Conservation (phyloP, 331 rosid genomes). For the Stylosanthes scabra region DNA sequence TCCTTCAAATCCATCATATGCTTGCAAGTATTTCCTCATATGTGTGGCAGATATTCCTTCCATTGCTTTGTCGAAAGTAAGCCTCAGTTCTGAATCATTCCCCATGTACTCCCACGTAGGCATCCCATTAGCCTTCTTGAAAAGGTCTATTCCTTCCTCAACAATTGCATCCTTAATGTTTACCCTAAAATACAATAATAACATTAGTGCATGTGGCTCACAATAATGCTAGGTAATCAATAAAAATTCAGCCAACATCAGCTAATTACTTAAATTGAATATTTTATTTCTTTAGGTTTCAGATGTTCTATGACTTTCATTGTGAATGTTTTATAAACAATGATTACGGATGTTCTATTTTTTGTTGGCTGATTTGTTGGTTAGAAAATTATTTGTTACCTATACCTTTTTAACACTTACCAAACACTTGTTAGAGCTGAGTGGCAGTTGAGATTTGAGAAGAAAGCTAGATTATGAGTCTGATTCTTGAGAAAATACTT, state of each 20-base stretch:
- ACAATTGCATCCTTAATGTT: conserved; percentile 30
- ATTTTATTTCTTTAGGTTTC: too few species aligned
- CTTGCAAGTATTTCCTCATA: conserved; percentile 38
- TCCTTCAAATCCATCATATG: conserved; percentile 33
- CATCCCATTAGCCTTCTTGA: conserved; percentile 27
- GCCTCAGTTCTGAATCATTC: conserved; percentile 12
- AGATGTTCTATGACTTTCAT: too few species aligned
- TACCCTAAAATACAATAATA: not conserved
- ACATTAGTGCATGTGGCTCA: too few species aligned
- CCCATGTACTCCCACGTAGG: conserved; percentile 16
- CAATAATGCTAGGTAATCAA: too few species aligned
- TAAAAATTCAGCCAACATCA: too few species aligned
- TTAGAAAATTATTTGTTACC: too few species aligned
- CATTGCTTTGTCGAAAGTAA: conserved; percentile 36
- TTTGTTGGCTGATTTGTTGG: too few species aligned
- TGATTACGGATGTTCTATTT: too few species aligned
- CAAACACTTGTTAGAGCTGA: conserved; percentile 15
- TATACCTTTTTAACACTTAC: too few species aligned
- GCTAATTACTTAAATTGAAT: too few species aligned
- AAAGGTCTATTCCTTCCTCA: conserved; percentile 23
- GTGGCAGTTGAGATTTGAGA: conserved; percentile 20
- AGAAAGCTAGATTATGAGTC: conserved; percentile 7
- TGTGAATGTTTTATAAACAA: too few species aligned
- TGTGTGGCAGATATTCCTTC: conserved; percentile 5
- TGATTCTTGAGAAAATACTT: not conserved